Evolutionary conservation across 116 monocot genomes (phyloP).

Genomic region (Dioscorea cayenensis): DNA sequence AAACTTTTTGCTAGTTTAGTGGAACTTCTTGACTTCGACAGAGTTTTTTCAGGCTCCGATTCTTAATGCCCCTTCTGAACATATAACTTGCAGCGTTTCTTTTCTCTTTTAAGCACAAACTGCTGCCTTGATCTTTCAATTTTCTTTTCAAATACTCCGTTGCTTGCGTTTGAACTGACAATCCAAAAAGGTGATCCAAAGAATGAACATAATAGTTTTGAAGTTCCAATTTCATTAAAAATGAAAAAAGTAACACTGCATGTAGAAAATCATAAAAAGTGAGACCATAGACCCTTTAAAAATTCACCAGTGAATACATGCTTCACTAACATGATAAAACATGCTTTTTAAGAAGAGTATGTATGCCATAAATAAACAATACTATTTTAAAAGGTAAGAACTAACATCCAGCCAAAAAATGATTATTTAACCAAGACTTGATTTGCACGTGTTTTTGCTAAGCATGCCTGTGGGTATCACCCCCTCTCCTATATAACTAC

Average conservation of each 20-base stretch:
- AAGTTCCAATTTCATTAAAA: neutral
- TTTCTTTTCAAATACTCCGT: slow-evolving; percentile 53
- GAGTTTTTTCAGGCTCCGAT: slow-evolving; percentile 37
- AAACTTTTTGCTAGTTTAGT: neutral
- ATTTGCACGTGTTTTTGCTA: too few relatives aligned
- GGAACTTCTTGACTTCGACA: slow-evolving; percentile 24
- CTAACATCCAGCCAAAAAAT: too few relatives aligned
- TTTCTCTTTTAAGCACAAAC: slow-evolving; percentile 1
- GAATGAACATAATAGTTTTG: neutral
- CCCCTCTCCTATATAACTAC: too few relatives aligned
- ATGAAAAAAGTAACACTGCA: too few relatives aligned
- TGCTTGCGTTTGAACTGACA: slow-evolving; percentile 47
- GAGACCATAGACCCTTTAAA: neutral
- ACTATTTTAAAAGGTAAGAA: too few relatives aligned
- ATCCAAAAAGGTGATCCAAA: slow-evolving; percentile 1
- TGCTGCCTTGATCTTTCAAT: slow-evolving; percentile 4
- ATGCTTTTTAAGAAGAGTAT: too few relatives aligned
- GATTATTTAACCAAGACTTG: too few relatives aligned
- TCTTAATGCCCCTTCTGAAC: slow-evolving; percentile 54
- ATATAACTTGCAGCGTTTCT: slow-evolving; percentile 30
- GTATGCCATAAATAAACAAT: too few relatives aligned
- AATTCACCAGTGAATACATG: neutral
- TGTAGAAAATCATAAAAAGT: neutral
- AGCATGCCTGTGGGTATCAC: too few relatives aligned
- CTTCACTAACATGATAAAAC: too few relatives aligned